Conservation (phyloP, 1,284 basidiomycete genomes). For the Ganoderma multipileum region DNA sequence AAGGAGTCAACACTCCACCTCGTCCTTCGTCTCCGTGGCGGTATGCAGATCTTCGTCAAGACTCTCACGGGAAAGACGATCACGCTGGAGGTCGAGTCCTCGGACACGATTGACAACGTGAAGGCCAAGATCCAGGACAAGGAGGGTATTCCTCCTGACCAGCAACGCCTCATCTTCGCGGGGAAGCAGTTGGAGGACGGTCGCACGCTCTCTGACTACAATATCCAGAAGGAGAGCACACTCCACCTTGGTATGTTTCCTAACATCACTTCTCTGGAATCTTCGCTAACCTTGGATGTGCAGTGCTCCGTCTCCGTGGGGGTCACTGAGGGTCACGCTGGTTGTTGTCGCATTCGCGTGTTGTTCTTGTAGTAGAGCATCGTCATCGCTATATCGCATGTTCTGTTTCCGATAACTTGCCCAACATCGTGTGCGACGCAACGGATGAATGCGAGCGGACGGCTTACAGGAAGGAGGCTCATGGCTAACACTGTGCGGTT, state of each 20-base stretch:
- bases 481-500: not conserved
- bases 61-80: constrained; percentile 83
- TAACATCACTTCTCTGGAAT: not conserved
- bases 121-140: constrained; percentile 82
- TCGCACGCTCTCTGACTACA: constrained; percentile 56
- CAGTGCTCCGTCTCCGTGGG: constrained; percentile 83
- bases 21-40: constrained; percentile 34
- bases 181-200: constrained; percentile 80
- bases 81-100: constrained; percentile 80
- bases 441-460: not conserved
- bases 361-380: constrained; percentile 26
- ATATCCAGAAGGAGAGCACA: constrained; percentile 42
- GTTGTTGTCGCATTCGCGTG: constrained; percentile 1
- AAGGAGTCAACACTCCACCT: constrained; percentile 72
- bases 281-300: constrained; percentile 33
- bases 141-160: constrained; percentile 75
- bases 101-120: constrained; percentile 79
- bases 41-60: constrained; percentile 62
- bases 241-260: constrained; percentile 38
- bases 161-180: constrained; percentile 80
- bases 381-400: constrained; percentile 13
- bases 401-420: not conserved
- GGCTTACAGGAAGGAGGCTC: not conserved
- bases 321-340: constrained; percentile 47
- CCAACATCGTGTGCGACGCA: not conserved